A percentile compares a stretch with the other conserved stretches of the same genome.
These are phyloP conservation scores for Russula sp. DNA, from an alignment of 768 basidiomycete species.

Conservation along the genomic window DNA sequence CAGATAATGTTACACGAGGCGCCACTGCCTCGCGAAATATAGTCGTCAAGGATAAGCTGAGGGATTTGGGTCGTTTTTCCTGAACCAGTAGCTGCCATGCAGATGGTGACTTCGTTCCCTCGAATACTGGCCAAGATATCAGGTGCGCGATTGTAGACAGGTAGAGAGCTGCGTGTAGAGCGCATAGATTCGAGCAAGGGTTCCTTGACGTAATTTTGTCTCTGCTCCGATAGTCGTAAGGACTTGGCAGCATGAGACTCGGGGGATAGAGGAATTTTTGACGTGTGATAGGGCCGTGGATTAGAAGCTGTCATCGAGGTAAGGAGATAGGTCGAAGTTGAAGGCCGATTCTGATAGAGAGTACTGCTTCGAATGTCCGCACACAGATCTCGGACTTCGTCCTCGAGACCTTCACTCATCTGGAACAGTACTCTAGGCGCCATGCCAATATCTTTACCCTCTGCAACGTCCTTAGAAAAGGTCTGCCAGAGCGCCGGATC, in stretches of 20 bases:
- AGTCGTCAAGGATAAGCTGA: slow-evolving; percentile 82
- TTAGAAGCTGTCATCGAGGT: slow-evolving; percentile 7
- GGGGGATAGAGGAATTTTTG: slow-evolving; percentile 23
- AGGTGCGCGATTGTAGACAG: slow-evolving; percentile 62
- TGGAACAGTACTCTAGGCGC: slow-evolving; percentile 63
- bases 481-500: slow-evolving; percentile 74
- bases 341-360: slow-evolving; percentile 61
- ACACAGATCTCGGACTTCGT: slow-evolving; percentile 64
- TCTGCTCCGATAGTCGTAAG: slow-evolving; percentile 41
- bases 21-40: slow-evolving; percentile 71
- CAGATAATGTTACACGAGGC: slow-evolving; percentile 84
- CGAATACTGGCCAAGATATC: slow-evolving; percentile 63
- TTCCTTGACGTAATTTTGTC: slow-evolving; percentile 53
- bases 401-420: slow-evolving; percentile 55
- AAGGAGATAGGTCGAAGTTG: neutral
- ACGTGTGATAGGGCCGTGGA: slow-evolving; percentile 24
- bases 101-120: slow-evolving; percentile 77
- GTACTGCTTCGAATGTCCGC: slow-evolving; percentile 53
- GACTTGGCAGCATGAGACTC: slow-evolving; percentile 45
- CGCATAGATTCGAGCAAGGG: slow-evolving; percentile 62
- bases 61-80: slow-evolving; percentile 96
- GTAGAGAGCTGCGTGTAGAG: slow-evolving; percentile 55
- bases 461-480: slow-evolving; percentile 53
- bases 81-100: slow-evolving; percentile 85
- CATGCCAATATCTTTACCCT: slow-evolving; percentile 61